phyloP scores from a whole-genome alignment of 2,329 filamentous ascomycete genomes.

The Talaromyces atroroseus region DNA sequence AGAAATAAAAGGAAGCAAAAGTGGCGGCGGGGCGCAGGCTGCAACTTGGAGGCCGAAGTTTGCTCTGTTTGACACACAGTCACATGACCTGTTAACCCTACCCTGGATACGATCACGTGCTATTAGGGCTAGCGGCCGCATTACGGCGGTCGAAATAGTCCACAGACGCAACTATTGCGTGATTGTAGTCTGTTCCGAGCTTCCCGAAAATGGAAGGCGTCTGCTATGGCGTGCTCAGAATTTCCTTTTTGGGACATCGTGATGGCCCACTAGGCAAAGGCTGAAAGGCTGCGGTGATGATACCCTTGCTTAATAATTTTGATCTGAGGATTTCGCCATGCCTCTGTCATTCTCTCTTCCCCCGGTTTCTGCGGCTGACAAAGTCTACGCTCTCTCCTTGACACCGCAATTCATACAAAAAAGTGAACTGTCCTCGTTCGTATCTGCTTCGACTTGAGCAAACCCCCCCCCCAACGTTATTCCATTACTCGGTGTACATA shows the following conservation, averaged over 20 bases:
- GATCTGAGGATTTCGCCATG: not conserved
- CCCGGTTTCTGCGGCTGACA: not conserved
- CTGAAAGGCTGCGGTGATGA: slow-evolving; percentile 7
- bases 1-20: not conserved
- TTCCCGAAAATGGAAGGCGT: slow-evolving; percentile 22
- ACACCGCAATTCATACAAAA: not conserved
- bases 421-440: not conserved
- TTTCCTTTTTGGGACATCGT: slow-evolving; percentile 9
- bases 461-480: not conserved
- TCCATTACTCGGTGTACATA: not conserved
- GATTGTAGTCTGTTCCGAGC: slow-evolving; percentile 22
- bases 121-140: slow-evolving; percentile 3
- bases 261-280: slow-evolving; percentile 3
- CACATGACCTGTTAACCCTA: not conserved
- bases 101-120: slow-evolving; percentile 6
- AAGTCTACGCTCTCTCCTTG: not conserved
- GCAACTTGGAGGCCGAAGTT: not conserved
- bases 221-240: slow-evolving; percentile 14
- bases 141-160: slow-evolving; percentile 20
- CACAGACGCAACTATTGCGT: slow-evolving; percentile 34
- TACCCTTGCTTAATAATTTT: slow-evolving; percentile 11
- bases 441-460: not conserved
- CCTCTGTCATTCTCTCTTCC: not conserved
- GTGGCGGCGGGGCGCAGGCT: not conserved
- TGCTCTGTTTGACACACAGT: slow-evolving; percentile 1